Percentiles rank a stretch among this genome's conserved stretches.
Conservation (phyloP, 306 rosid genomes). For the Delonix regia region DNA sequence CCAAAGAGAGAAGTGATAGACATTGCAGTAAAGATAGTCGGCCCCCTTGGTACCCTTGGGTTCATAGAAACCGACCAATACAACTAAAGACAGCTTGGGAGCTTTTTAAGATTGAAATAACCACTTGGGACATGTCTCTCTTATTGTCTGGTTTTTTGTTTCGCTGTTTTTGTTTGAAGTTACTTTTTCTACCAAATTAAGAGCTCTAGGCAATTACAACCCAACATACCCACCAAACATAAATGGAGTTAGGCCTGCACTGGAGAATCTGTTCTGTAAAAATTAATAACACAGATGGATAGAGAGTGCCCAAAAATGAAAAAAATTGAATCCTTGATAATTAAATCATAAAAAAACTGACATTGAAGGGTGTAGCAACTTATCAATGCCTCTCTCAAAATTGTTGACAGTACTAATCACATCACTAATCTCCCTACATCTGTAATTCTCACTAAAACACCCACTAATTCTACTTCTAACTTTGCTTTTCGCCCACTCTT, state of each 20-base stretch:
- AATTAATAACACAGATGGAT: neutral
- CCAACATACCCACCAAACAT: constrained; percentile 23
- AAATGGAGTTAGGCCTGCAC: neutral
- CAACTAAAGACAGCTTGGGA: constrained; percentile 26
- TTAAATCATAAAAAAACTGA: constrained; percentile 46
- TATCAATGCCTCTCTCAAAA: constrained; percentile 42
- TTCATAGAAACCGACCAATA: constrained; percentile 37
- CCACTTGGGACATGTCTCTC: constrained; percentile 29
- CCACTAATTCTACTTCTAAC: constrained; percentile 41
- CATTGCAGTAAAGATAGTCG: constrained; percentile 33
- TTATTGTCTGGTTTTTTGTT: constrained; percentile 18
- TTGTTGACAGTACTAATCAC: constrained; percentile 40
- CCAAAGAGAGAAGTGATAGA: constrained; percentile 31
- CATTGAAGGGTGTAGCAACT: constrained; percentile 37
- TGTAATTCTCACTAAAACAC: constrained; percentile 24
- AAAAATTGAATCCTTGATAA: constrained; percentile 6
- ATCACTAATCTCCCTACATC: constrained; percentile 38
- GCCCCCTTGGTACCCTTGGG: constrained; percentile 44
- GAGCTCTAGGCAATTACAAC: neutral
- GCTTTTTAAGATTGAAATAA: constrained; percentile 9
- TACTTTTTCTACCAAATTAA: constrained; percentile 3
- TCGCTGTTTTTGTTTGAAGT: constrained; percentile 3
- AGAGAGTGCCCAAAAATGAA: neutral
- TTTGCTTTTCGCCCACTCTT: constrained; percentile 21
- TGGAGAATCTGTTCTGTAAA: neutral